Evolutionary conservation across 176 grass and related monocot species (phyloP).

Genomic region (Oropetium thomaeum): DNA sequence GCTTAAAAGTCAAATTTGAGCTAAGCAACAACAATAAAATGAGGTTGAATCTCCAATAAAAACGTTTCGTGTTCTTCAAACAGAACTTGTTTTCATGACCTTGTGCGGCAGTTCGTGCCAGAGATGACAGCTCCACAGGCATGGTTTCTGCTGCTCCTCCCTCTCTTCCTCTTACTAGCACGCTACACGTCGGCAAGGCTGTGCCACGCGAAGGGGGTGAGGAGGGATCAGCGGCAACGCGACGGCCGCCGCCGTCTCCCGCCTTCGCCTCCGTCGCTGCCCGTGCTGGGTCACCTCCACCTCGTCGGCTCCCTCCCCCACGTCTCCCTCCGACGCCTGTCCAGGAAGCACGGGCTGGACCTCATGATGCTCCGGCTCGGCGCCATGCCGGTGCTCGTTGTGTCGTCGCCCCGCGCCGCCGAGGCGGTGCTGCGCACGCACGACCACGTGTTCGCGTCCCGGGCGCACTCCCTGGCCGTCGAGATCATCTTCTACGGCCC

Average conservation of each 20-base stretch:
- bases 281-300: slow-evolving; percentile 44
- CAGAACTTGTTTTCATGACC: not conserved
- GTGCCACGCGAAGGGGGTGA: not conserved
- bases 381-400: slow-evolving; percentile 23
- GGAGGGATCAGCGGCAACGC: not conserved
- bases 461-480: not conserved
- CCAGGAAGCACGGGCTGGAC: slow-evolving; percentile 23
- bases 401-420: slow-evolving; percentile 40
- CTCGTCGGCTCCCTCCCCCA: slow-evolving; percentile 40
- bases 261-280: slow-evolving; percentile 34
- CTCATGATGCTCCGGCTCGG: slow-evolving; percentile 52
- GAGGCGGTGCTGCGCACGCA: slow-evolving; percentile 46
- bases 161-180: not conserved
- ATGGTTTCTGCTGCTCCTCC: not conserved
- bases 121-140: not conserved
- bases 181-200: not conserved
- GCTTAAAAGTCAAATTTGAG: too few relatives aligned
- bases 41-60: not conserved
- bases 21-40: too few relatives aligned
- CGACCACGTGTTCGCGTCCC: slow-evolving; percentile 52
- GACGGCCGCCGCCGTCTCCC: not conserved
- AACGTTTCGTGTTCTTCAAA: not conserved
- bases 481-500: slow-evolving; percentile 30
- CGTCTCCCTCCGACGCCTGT: slow-evolving; percentile 20
- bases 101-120: not conserved